These are phyloP conservation scores for Epichloe hybrida DNA, from an alignment of 2,329 filamentous ascomycete genomes.

Conservation along the genomic window DNA sequence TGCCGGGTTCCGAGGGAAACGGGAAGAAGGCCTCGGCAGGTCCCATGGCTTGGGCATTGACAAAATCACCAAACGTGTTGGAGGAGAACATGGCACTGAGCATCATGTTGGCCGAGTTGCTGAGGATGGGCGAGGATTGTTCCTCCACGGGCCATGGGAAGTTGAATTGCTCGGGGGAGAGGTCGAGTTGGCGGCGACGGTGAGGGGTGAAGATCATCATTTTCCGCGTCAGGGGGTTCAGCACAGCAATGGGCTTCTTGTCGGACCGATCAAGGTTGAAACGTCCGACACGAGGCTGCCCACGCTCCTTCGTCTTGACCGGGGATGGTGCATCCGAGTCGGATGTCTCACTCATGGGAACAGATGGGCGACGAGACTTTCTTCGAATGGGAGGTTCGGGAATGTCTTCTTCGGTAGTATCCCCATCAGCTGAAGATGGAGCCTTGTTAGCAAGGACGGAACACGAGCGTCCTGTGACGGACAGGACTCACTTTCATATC, in stretches of 20 bases:
- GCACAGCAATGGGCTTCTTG: slow-evolving; percentile 44
- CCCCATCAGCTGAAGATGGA: slow-evolving; percentile 37
- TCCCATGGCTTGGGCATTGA: slow-evolving; percentile 54
- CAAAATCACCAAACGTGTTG: slow-evolving; percentile 40
- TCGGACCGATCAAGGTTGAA: slow-evolving; percentile 41
- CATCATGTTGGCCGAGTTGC: slow-evolving; percentile 63
- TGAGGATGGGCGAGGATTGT: slow-evolving; percentile 43
- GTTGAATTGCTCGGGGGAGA: slow-evolving; percentile 44
- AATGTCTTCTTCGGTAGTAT: slow-evolving; percentile 48
- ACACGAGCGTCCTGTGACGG: slow-evolving; percentile 3
- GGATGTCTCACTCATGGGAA: slow-evolving; percentile 26
- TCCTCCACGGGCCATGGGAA: slow-evolving; percentile 30
- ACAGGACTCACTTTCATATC: slow-evolving; percentile 44
- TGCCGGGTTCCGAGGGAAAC: slow-evolving; percentile 46
- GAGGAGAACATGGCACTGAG: slow-evolving; percentile 56
- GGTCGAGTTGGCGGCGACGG: slow-evolving; percentile 32
- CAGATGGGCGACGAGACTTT: slow-evolving; percentile 30
- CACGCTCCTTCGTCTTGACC: slow-evolving; percentile 29
- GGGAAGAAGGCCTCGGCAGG: slow-evolving; percentile 67
- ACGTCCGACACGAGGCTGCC: slow-evolving; percentile 39
- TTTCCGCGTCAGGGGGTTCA: slow-evolving; percentile 43
- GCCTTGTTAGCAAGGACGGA: slow-evolving; percentile 6
- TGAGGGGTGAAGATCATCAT: slow-evolving; percentile 51
- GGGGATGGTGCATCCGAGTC: slow-evolving; percentile 37
- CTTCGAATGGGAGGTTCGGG: slow-evolving; percentile 35